Conservation (phyloP, 2,329 filamentous ascomycete species). For the Cordyceps farinosa region DNA sequence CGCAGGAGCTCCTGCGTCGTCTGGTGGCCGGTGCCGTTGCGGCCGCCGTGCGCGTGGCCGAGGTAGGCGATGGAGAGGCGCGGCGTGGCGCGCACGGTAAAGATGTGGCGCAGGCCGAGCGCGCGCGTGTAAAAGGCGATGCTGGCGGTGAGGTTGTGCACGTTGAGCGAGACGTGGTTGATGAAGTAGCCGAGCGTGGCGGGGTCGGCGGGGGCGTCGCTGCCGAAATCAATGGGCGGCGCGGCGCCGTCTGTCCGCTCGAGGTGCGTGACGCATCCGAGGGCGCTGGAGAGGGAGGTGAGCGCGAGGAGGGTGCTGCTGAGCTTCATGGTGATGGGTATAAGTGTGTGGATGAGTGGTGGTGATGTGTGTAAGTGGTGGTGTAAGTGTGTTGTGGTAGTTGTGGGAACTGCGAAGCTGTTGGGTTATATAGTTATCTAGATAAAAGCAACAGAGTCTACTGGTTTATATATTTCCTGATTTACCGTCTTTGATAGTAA, state of each 20-base stretch:
- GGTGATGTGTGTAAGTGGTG: neutral
- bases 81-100: conserved; percentile 29
- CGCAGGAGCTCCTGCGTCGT: conserved; percentile 30
- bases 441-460: too few relatives aligned
- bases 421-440: too few relatives aligned
- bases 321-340: neutral
- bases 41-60: conserved; percentile 34
- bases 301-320: conserved; percentile 22
- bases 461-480: too few relatives aligned
- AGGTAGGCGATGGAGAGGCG: conserved; percentile 34
- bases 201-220: conserved; percentile 27
- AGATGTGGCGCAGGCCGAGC: conserved; percentile 28
- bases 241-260: neutral
- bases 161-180: conserved; percentile 22
- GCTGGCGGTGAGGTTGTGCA: conserved; percentile 28
- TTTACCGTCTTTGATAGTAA: too few relatives aligned
- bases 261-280: conserved; percentile 30
- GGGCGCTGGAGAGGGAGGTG: conserved; percentile 37
- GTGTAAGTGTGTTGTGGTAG: neutral
- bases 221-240: conserved; percentile 2
- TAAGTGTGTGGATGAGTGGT: neutral
- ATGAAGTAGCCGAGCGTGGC: conserved; percentile 32
- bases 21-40: conserved; percentile 37
- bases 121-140: conserved; percentile 33
- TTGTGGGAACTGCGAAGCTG: neutral